Evolutionary conservation across 2,329 filamentous ascomycete genomes (phyloP).

Genomic region (Leptodontidium sp.): DNA sequence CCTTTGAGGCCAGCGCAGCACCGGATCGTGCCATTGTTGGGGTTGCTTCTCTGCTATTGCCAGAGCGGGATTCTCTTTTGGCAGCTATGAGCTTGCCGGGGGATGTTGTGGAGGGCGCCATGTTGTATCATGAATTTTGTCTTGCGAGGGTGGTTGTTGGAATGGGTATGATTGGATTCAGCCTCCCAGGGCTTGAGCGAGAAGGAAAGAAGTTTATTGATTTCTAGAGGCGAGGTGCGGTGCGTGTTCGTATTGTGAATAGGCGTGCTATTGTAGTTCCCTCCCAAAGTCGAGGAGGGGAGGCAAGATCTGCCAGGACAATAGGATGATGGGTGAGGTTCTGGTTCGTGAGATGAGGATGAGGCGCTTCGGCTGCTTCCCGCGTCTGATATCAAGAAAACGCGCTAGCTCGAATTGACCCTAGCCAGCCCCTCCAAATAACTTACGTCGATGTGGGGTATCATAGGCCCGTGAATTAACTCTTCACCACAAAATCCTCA

Average conservation of each 20-base stretch:
- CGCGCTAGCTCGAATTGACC: background rate
- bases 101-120: slow-evolving; percentile 22
- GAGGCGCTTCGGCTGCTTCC: slow-evolving; percentile 6
- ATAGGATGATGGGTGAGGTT: slow-evolving; percentile 16
- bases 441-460: background rate
- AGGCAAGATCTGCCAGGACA: slow-evolving; percentile 14
- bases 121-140: slow-evolving; percentile 8
- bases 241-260: background rate
- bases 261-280: background rate
- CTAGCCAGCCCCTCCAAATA: slow-evolving; percentile 11
- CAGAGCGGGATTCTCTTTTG: slow-evolving; percentile 8
- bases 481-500: background rate
- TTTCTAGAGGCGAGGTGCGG: background rate
- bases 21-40: slow-evolving; percentile 14
- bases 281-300: slow-evolving; percentile 15
- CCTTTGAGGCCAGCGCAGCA: slow-evolving; percentile 1
- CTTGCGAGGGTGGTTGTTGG: background rate
- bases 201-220: background rate
- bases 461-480: background rate
- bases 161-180: background rate
- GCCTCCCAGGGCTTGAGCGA: background rate
- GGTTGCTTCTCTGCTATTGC: slow-evolving; percentile 11
- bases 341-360: background rate
- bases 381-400: background rate
- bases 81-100: background rate